A percentile compares a stretch with the other conserved stretches of the same genome.
phyloP scores from a whole-genome alignment of 192 early-diverging fungal species.

The Gonapodya prolifera region DNA sequence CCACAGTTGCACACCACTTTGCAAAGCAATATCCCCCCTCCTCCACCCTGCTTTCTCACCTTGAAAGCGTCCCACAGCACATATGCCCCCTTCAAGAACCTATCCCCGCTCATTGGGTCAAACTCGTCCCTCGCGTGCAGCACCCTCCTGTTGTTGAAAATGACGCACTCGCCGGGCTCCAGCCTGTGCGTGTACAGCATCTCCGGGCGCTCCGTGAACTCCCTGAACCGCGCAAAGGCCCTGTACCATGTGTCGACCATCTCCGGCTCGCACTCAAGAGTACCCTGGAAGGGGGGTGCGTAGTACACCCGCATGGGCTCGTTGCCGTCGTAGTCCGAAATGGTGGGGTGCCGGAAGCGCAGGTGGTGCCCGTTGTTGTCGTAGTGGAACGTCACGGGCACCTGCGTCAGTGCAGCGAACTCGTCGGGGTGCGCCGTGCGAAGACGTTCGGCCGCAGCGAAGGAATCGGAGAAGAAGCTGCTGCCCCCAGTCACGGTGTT shows the following conservation, averaged over 20 bases:
- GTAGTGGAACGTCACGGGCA: conserved; percentile 70
- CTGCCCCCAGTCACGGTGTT: conserved; percentile 63
- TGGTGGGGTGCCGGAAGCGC: conserved; percentile 54
- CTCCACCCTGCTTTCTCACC: conserved; percentile 18
- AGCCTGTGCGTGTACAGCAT: conserved; percentile 45
- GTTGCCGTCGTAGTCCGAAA: conserved; percentile 34
- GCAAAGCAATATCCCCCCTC: neutral
- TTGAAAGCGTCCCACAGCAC: conserved; percentile 42
- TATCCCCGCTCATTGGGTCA: conserved; percentile 53
- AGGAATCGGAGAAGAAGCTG: conserved; percentile 64
- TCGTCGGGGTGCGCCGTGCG: conserved; percentile 37
- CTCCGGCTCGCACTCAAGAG: conserved; percentile 31
- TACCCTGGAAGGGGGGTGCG: conserved; percentile 75
- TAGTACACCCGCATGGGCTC: conserved; percentile 49
- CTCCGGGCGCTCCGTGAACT: conserved; percentile 37
- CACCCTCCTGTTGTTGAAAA: conserved; percentile 70
- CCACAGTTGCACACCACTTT: neutral
- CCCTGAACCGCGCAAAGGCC: conserved; percentile 48
- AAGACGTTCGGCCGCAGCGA: conserved; percentile 50
- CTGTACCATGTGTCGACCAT: conserved; percentile 43
- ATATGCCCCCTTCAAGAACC: conserved; percentile 63
- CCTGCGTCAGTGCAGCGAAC: conserved; percentile 37
- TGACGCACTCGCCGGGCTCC: conserved; percentile 51
- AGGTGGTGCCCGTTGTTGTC: conserved; percentile 62
- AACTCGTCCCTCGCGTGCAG: conserved; percentile 65